Percentiles rank a stretch among this genome's conserved stretches.
Evolutionary conservation across 352 stramenopile genomes (phyloP).

Genomic region (Phytopythium delawarense): DNA sequence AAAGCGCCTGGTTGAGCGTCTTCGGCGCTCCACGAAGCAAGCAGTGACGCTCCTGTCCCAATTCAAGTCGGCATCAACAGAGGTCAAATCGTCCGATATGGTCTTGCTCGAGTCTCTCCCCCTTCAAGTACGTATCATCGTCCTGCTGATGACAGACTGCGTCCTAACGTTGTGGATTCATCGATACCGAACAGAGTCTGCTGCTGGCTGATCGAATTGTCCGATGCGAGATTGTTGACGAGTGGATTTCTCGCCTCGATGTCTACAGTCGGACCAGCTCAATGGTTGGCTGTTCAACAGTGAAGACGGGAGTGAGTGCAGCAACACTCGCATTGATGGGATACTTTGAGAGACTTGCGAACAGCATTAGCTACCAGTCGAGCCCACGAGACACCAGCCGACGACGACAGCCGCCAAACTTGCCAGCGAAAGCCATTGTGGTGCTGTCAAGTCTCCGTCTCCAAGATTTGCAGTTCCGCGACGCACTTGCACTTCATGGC

Average conservation of each 20-base stretch:
- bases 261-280: too few species aligned
- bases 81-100: neutral
- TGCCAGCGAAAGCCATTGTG: conserved; percentile 8
- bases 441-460: conserved; percentile 28
- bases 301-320: neutral
- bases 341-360: neutral
- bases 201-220: conserved; percentile 48
- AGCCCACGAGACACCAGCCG: neutral
- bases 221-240: conserved; percentile 36
- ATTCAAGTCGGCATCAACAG: conserved; percentile 1
- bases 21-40: conserved; percentile 53
- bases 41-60: conserved; percentile 18
- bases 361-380: neutral
- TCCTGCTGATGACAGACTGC: neutral
- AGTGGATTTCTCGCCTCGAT: conserved; percentile 5
- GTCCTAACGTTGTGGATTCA: neutral
- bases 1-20: conserved; percentile 49
- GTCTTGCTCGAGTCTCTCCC: conserved; percentile 6
- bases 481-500: conserved; percentile 34
- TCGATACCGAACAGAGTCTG: conserved; percentile 20
- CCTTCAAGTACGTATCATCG: conserved; percentile 20
- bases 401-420: neutral
- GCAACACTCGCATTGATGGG: neutral
- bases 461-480: conserved; percentile 55
- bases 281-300: too few species aligned